A percentile compares a stretch with the other conserved stretches of the same genome.
Conservation (phyloP, 169 alveolate genomes). For the Eimeria sp. region DNA sequence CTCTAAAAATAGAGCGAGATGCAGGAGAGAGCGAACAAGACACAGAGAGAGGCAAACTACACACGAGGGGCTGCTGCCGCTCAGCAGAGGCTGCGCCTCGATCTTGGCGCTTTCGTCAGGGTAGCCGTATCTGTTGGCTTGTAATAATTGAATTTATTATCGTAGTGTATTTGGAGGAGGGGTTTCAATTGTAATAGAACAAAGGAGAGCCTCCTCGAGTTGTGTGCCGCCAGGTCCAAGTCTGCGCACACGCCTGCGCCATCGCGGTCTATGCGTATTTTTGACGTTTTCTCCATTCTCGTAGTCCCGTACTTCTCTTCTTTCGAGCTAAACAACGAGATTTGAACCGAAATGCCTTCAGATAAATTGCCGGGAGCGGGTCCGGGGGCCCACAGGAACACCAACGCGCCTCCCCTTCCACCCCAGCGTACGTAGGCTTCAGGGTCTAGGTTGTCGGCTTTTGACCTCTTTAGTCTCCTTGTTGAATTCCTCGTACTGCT, state of each 20-base stretch:
- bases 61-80: conserved; percentile 29
- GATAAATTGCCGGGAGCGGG: neutral
- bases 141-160: neutral
- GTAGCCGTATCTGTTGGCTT: conserved; percentile 2
- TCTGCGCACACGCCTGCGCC: neutral
- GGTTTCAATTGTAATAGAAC: neutral
- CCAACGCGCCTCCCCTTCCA: conserved; percentile 46
- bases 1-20: neutral
- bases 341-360: neutral
- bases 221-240: neutral
- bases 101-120: conserved; percentile 33
- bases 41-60: neutral
- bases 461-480: neutral
- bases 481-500: neutral
- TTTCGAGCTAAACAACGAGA: neutral
- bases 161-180: neutral
- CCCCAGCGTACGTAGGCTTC: conserved; percentile 27
- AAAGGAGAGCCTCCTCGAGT: neutral
- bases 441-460: neutral
- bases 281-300: neutral
- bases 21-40: neutral
- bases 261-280: neutral
- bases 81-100: conserved; percentile 21
- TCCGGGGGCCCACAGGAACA: conserved; percentile 37
- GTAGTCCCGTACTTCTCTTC: neutral